These are phyloP conservation scores for Candida easanensis DNA, from an alignment of 805 yeast species.

Conservation along the genomic window DNA sequence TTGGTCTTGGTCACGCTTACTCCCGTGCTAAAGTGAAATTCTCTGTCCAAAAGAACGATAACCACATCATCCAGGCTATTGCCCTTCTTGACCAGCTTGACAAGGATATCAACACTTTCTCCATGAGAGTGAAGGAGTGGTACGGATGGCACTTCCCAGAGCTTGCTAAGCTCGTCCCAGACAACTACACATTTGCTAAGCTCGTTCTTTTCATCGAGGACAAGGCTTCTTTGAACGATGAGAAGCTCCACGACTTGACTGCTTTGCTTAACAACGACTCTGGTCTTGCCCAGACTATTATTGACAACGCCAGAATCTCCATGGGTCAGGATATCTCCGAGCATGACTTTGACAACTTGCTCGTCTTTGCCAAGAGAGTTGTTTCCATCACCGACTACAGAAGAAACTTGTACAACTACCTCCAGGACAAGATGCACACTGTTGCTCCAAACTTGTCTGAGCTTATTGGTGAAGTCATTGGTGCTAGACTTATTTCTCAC, in stretches of 20 bases:
- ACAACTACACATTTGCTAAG: conserved; percentile 94
- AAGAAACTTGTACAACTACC: conserved; percentile 74
- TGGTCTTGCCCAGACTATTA: conserved; percentile 84
- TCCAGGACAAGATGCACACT: conserved; percentile 93
- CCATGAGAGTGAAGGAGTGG: conserved; percentile 99
- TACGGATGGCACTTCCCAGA: conserved; percentile 99
- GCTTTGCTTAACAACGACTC: conserved; percentile 82
- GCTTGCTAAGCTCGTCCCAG: conserved; percentile 96
- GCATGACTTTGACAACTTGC: conserved; percentile 88
- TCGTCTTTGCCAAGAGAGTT: conserved; percentile 90
- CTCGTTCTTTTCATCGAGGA: conserved; percentile 81
- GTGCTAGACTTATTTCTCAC: conserved; percentile 96
- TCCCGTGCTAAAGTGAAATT: conserved; percentile 99
- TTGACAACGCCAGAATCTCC: conserved; percentile 93
- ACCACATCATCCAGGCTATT: conserved; percentile 98
- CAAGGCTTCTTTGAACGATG: conserved; percentile 78
- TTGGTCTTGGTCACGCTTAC: conserved; percentile 98
- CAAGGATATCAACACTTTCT: conserved; percentile 95
- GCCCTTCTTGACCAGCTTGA: conserved; percentile 94
- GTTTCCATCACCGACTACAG: conserved; percentile 91
- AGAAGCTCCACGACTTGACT: conserved; percentile 85
- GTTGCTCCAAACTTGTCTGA: conserved; percentile 98
- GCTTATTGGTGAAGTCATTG: conserved; percentile 97
- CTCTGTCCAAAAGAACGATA: conserved; percentile 96
- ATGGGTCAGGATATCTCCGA: conserved; percentile 99